A percentile compares a stretch with the other conserved stretches of the same genome.
These are phyloP conservation scores for Ogataea paraovalis DNA, from an alignment of 805 yeast species.

Conservation along the genomic window DNA sequence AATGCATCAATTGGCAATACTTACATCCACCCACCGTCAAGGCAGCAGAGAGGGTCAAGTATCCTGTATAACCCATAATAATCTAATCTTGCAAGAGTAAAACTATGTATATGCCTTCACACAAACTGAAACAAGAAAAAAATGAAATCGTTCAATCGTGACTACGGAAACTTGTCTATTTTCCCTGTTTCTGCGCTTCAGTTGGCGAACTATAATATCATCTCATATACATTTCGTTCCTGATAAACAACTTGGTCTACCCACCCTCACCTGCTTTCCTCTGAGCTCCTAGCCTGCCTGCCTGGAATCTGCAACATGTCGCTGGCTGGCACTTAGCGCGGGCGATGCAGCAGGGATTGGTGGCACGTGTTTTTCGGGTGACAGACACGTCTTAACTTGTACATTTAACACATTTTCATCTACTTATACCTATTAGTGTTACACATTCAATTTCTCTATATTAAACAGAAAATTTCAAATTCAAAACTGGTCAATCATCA, in stretches of 20 bases:
- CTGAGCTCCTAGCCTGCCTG: too few relatives aligned
- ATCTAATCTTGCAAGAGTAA: neutral
- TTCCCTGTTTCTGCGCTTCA: neutral
- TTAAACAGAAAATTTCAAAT: neutral
- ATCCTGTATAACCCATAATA: constrained; percentile 12
- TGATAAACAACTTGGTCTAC: neutral
- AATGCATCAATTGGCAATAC: neutral
- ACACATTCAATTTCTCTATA: neutral
- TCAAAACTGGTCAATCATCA: neutral
- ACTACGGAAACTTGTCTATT: neutral
- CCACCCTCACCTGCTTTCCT: too few relatives aligned
- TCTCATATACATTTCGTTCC: neutral
- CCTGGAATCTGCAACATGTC: neutral
- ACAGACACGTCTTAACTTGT: neutral
- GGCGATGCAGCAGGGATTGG: neutral
- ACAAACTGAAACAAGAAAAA: neutral
- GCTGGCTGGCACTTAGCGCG: neutral
- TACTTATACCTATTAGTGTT: neutral
- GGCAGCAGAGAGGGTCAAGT: constrained; percentile 26
- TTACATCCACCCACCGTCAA: constrained; percentile 33
- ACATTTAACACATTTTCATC: too few relatives aligned
- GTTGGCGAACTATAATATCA: too few relatives aligned
- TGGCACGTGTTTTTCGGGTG: neutral
- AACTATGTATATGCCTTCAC: too few relatives aligned
- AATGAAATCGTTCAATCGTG: neutral